phyloP scores from a whole-genome alignment of 2,329 filamentous ascomycete genomes.

The Fusarium buharicum region DNA sequence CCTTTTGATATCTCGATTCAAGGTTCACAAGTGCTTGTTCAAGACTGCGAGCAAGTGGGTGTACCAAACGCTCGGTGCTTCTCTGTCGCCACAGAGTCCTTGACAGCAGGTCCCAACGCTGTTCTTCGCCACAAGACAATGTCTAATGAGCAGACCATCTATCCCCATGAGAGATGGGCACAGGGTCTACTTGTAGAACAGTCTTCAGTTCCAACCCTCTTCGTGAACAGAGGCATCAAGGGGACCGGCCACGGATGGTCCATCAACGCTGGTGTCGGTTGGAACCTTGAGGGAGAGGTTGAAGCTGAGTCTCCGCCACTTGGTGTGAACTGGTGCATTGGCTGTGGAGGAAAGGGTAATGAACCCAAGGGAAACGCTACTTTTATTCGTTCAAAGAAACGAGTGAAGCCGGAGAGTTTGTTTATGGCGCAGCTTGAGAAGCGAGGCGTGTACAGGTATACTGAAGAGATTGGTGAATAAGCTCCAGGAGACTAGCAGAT shows the following conservation, averaged over 20 bases:
- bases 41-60: conserved; percentile 32
- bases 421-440: conserved; percentile 27
- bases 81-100: conserved; percentile 27
- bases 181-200: conserved; percentile 38
- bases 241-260: conserved; percentile 40
- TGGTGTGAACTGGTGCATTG: conserved; percentile 40
- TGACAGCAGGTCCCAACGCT: conserved; percentile 33
- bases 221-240: conserved; percentile 22
- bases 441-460: conserved; percentile 3
- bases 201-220: conserved; percentile 6
- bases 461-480: too few relatives aligned
- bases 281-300: conserved; percentile 26
- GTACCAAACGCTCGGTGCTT: conserved; percentile 23
- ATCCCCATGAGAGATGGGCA: conserved; percentile 41
- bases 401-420: conserved; percentile 26
- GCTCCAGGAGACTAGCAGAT: too few relatives aligned
- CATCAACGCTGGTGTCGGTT: conserved; percentile 40
- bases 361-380: conserved; percentile 22
- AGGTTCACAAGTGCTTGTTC: conserved; percentile 35
- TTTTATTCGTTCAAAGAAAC: background rate
- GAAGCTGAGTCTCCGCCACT: conserved; percentile 34
- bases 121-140: conserved; percentile 27
- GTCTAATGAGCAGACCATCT: conserved; percentile 32
- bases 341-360: background rate
- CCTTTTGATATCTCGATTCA: conserved; percentile 33